Evolutionary conservation across 768 basidiomycete genomes (phyloP).

Genomic region (Lepiota brunneoincarnata): DNA sequence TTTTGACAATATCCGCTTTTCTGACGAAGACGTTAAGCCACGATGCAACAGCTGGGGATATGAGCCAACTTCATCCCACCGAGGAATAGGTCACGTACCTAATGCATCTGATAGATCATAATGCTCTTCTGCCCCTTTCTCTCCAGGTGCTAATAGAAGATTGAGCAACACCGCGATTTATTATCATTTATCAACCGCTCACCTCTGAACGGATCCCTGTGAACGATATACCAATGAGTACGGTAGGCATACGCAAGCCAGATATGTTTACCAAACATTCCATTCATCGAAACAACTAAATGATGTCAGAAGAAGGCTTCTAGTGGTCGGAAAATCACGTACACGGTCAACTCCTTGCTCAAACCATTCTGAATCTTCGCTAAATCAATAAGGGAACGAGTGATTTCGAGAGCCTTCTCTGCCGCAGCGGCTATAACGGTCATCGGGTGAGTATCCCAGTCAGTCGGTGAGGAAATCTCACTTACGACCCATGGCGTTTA

Average conservation of each 20-base stretch:
- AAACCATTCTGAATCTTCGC: slow-evolving; percentile 40
- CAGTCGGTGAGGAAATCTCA: slow-evolving; percentile 1
- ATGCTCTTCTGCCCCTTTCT: slow-evolving; percentile 49
- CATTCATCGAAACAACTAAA: slow-evolving; percentile 51
- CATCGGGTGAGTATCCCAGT: background rate
- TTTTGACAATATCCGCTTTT: slow-evolving; percentile 56
- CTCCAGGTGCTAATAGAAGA: slow-evolving; percentile 35
- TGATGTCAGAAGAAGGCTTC: background rate
- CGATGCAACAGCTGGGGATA: slow-evolving; percentile 44
- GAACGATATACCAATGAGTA: background rate
- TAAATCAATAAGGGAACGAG: slow-evolving; percentile 47
- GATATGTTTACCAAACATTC: slow-evolving; percentile 44
- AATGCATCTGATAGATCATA: slow-evolving; percentile 54
- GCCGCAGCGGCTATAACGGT: slow-evolving; percentile 41
- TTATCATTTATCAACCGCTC: background rate
- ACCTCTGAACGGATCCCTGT: slow-evolving; percentile 44
- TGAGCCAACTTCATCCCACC: background rate
- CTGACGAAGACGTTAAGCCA: slow-evolving; percentile 63
- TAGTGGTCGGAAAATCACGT: slow-evolving; percentile 7
- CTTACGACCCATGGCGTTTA: slow-evolving; percentile 53
- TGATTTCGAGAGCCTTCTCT: slow-evolving; percentile 51
- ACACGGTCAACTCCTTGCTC: slow-evolving; percentile 37
- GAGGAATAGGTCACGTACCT: slow-evolving; percentile 19
- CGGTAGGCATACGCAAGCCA: background rate
- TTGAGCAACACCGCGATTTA: no score